Evolutionary conservation across 1,139 yeast genomes (phyloP).

Genomic region (Pichia sp.): DNA sequence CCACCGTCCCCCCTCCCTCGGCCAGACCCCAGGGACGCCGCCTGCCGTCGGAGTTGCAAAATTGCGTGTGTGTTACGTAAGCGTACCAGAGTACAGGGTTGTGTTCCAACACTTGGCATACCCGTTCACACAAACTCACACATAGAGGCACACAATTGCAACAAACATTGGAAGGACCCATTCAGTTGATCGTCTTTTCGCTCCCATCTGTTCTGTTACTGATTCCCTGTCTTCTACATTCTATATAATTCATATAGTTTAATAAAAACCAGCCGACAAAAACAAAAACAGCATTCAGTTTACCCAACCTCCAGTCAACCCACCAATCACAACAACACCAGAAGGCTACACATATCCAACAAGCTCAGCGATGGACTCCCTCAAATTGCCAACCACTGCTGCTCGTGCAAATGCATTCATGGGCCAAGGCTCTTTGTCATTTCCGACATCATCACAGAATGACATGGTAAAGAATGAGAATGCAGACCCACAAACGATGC

Average conservation of each 20-base stretch:
- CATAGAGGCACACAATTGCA: neutral
- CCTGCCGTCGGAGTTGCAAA: neutral
- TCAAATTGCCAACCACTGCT: slow-evolving; percentile 75
- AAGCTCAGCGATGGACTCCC: slow-evolving; percentile 51
- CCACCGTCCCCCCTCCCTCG: slow-evolving; percentile 13
- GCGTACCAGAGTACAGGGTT: neutral
- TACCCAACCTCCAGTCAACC: neutral
- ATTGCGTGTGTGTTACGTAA: neutral
- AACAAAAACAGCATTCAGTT: no score
- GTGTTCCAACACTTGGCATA: neutral
- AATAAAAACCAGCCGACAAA: neutral
- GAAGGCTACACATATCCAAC: slow-evolving; percentile 25
- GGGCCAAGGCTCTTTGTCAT: slow-evolving; percentile 61
- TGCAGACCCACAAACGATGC: neutral
- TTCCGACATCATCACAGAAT: slow-evolving; percentile 39
- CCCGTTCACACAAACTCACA: neutral
- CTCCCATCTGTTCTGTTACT: neutral
- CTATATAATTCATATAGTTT: slow-evolving; percentile 1
- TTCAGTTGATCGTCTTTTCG: slow-evolving; percentile 29
- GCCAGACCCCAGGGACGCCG: neutral
- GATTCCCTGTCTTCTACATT: neutral
- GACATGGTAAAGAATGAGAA: slow-evolving; percentile 11
- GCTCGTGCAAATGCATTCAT: slow-evolving; percentile 75
- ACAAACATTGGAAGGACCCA: slow-evolving; percentile 25
- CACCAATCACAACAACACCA: neutral